A percentile compares a stretch with the other conserved stretches of the same genome.
phyloP scores from a whole-genome alignment of 495 filamentous ascomycete genomes.

The Letharia columbiana region DNA sequence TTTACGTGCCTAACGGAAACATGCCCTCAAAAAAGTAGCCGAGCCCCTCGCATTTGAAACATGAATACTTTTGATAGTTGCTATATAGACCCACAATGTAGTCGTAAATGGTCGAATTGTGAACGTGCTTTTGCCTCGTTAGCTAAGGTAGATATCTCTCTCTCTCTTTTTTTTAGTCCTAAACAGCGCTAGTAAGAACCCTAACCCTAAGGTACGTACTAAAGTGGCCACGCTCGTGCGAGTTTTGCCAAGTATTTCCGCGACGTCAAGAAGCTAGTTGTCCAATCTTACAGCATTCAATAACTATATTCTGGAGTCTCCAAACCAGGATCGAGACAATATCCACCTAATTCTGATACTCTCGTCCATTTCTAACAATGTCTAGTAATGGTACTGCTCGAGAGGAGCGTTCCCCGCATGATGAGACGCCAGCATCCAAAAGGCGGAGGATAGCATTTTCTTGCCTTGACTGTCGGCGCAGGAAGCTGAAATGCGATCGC shows the following conservation, averaged over 20 bases:
- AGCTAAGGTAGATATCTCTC: no score
- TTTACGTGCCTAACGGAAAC: no score
- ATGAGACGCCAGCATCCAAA: slow-evolving; percentile 15
- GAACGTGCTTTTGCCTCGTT: no score
- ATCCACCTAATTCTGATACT: neutral
- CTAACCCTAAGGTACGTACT: no score
- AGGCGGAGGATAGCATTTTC: slow-evolving; percentile 27
- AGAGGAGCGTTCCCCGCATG: slow-evolving; percentile 7
- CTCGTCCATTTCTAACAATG: neutral
- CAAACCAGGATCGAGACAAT: neutral
- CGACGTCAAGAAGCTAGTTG: neutral
- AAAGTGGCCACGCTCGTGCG: no score
- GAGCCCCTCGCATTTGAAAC: no score
- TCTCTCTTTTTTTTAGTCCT: no score
- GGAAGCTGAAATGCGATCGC: slow-evolving; percentile 35
- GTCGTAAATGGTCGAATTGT: no score
- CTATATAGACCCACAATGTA: no score
- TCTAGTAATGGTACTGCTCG: slow-evolving; percentile 13
- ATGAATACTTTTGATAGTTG: no score
- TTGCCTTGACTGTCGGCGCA: slow-evolving; percentile 32
- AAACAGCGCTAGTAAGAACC: no score
- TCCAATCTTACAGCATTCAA: neutral
- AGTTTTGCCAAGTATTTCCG: neutral
- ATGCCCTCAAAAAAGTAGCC: no score
- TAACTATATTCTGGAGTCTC: neutral